Conservation (phyloP, 129 eudicot genomes). For the Flaveria bidentis region DNA sequence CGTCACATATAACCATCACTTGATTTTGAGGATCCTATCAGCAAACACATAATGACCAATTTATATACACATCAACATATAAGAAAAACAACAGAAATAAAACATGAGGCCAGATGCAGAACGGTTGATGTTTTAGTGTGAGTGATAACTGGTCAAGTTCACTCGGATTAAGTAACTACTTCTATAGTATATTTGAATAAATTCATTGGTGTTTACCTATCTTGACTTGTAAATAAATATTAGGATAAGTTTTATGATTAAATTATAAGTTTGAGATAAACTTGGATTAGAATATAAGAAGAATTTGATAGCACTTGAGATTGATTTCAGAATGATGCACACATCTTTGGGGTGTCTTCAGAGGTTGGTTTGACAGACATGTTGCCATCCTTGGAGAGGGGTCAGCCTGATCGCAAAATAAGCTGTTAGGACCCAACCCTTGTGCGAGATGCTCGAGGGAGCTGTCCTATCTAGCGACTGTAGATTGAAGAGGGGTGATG, state of each 20-base stretch:
- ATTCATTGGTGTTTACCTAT: neutral
- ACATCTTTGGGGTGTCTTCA: neutral
- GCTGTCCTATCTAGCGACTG: neutral
- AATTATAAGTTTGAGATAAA: neutral
- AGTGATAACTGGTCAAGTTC: too few species aligned
- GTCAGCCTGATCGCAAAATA: neutral
- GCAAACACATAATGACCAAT: neutral
- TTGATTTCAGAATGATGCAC: neutral
- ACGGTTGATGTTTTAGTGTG: too few species aligned
- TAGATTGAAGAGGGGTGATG: neutral
- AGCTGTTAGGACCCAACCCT: neutral
- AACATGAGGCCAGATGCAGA: neutral
- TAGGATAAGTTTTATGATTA: neutral
- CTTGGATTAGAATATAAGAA: neutral
- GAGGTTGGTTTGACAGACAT: neutral
- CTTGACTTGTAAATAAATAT: neutral
- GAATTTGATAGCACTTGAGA: too few species aligned
- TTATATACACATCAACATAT: neutral
- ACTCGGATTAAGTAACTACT: neutral
- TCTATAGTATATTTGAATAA: neutral
- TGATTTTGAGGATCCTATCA: conserved; percentile 72
- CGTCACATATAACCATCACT: conserved; percentile 67
- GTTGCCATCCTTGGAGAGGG: neutral
- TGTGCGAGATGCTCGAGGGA: neutral
- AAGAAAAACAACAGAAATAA: neutral